These are phyloP conservation scores for Talaromyces sp. DNA, from an alignment of 2,329 filamentous ascomycete genomes.

Conservation along the genomic window DNA sequence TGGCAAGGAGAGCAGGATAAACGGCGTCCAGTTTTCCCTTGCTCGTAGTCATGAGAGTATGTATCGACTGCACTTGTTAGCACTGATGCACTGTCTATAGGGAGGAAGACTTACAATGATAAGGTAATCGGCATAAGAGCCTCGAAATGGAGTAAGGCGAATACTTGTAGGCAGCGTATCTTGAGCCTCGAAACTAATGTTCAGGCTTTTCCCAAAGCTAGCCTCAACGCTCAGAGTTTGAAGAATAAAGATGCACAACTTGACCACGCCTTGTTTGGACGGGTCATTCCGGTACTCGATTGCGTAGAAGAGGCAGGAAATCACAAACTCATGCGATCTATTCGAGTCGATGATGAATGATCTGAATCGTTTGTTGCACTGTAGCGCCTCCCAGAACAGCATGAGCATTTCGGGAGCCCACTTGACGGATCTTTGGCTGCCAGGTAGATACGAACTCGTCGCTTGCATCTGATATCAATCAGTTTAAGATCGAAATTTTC, in stretches of 20 bases:
- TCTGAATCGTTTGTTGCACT: constrained; percentile 96
- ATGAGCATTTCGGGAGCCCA: constrained; percentile 95
- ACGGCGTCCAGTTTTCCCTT: constrained; percentile 87
- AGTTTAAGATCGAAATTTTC: constrained; percentile 12
- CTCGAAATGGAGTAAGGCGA: constrained; percentile 75
- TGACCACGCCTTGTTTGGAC: constrained; percentile 83
- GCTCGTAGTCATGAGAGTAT: constrained; percentile 82
- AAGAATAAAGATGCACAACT: constrained; percentile 95
- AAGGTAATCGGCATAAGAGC: constrained; percentile 88
- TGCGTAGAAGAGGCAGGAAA: constrained; percentile 87
- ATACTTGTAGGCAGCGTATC: constrained; percentile 80
- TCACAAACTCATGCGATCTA: constrained; percentile 84
- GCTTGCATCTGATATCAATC: constrained; percentile 60
- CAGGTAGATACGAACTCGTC: constrained; percentile 81
- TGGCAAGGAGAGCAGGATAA: constrained; percentile 84
- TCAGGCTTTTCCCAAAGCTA: constrained; percentile 84
- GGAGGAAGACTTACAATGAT: constrained; percentile 58
- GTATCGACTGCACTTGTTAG: constrained; percentile 64
- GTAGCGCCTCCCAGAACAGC: constrained; percentile 93
- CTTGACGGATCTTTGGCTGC: constrained; percentile 71
- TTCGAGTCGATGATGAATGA: constrained; percentile 97
- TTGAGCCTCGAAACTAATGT: constrained; percentile 81
- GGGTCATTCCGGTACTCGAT: constrained; percentile 82
- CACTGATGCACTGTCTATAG: background rate
- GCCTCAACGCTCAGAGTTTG: constrained; percentile 92